Evolutionary conservation across 192 early-diverging fungal species (phyloP).

Genomic region (Cetraspora pellucida): DNA sequence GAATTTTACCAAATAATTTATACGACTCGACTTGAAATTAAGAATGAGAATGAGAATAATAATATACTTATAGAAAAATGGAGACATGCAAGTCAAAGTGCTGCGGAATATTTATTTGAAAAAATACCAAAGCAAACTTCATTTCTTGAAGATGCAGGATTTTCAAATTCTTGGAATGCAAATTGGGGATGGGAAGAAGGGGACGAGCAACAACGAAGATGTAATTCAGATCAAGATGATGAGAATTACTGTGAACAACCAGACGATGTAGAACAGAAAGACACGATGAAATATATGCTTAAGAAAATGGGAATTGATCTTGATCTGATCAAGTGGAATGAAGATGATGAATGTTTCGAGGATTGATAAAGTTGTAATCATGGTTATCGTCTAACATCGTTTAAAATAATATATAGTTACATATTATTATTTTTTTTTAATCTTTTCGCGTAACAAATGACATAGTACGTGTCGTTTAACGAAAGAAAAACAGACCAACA

Average conservation of each 20-base stretch:
- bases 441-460: too few relatives aligned
- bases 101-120: constrained; percentile 18
- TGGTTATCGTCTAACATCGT: too few relatives aligned
- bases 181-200: constrained; percentile 6
- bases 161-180: background rate
- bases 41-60: constrained; percentile 5
- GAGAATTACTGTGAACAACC: background rate
- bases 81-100: constrained; percentile 15
- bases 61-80: constrained; percentile 14
- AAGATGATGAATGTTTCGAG: constrained; percentile 30
- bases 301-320: constrained; percentile 16
- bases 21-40: background rate
- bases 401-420: too few relatives aligned
- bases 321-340: constrained; percentile 24
- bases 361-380: constrained; percentile 1
- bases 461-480: too few relatives aligned
- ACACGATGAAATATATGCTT: constrained; percentile 23
- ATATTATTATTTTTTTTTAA: too few relatives aligned
- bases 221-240: constrained; percentile 2
- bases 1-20: background rate
- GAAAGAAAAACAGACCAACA: too few relatives aligned
- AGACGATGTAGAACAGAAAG: background rate
- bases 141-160: constrained; percentile 7
- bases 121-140: constrained; percentile 8
- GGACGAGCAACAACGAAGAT: background rate